A percentile compares a stretch with the other conserved stretches of the same genome.
phyloP scores from a whole-genome alignment of 169 alveolate species.

The Plasmodium vivax region DNA sequence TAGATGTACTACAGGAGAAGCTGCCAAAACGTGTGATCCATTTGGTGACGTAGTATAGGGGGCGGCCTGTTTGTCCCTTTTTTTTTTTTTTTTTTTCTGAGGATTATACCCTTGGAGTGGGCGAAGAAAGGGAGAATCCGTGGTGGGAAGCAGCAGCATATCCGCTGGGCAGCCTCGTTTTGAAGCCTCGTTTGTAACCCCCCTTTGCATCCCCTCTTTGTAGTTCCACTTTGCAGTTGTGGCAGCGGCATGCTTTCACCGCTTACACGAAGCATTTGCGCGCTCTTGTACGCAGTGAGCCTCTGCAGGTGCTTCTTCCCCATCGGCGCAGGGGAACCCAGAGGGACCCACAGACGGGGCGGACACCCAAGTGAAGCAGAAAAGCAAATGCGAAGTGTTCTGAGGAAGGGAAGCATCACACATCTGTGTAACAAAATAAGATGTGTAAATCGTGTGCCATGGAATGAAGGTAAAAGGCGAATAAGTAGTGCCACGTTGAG shows the following conservation, averaged over 20 bases:
- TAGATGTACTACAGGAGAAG: neutral
- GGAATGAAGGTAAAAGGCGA: neutral
- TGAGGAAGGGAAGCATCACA: neutral
- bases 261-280: neutral
- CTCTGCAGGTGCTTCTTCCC: neutral
- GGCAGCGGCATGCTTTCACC: neutral
- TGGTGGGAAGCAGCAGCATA: neutral
- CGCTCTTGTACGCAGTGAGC: neutral
- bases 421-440: neutral
- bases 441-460: neutral
- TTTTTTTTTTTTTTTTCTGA: neutral
- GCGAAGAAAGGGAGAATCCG: neutral
- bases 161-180: neutral
- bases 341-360: neutral
- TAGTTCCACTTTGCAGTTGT: neutral
- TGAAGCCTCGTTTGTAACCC: neutral
- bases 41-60: neutral
- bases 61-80: neutral
- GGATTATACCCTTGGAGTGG: neutral
- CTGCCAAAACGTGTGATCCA: neutral
- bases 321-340: neutral
- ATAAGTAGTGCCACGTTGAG: neutral
- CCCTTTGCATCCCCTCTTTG: neutral
- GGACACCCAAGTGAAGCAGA: neutral
- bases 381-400: neutral